Conservation (phyloP, 768 basidiomycete genomes). For the Cystobasidium onofrii region DNA sequence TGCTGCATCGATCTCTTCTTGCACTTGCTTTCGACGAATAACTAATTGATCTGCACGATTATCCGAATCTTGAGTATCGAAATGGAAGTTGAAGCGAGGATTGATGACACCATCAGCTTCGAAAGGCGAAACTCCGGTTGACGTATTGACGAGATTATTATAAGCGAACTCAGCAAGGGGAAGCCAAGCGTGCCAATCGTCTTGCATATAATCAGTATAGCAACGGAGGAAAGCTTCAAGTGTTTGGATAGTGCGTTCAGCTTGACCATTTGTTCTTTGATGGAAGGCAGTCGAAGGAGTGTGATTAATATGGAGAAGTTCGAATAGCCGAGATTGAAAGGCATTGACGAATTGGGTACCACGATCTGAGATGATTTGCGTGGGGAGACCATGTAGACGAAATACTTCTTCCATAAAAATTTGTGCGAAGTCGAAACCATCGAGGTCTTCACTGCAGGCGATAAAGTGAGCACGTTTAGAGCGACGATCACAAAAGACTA, state of each 20-base stretch:
- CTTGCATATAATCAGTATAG: slow-evolving; percentile 45
- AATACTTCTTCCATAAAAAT: slow-evolving; percentile 47
- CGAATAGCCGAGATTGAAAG: slow-evolving; percentile 1
- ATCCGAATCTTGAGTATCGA: background rate
- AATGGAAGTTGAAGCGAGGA: slow-evolving; percentile 42
- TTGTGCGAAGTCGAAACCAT: slow-evolving; percentile 42
- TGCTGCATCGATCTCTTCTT: background rate
- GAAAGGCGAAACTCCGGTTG: slow-evolving; percentile 45
- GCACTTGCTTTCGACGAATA: background rate
- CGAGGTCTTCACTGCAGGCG: slow-evolving; percentile 44
- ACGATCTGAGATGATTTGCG: slow-evolving; percentile 41
- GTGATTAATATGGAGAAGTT: slow-evolving; percentile 39
- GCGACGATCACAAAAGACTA: slow-evolving; percentile 46
- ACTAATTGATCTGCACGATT: background rate
- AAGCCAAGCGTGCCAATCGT: slow-evolving; percentile 47
- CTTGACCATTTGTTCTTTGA: slow-evolving; percentile 50
- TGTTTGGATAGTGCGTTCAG: slow-evolving; percentile 49
- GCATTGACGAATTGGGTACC: slow-evolving; percentile 39
- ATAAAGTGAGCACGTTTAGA: slow-evolving; percentile 51
- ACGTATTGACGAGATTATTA: slow-evolving; percentile 44
- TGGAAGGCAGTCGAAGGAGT: slow-evolving; percentile 50
- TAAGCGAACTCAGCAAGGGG: slow-evolving; percentile 45
- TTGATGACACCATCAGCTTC: slow-evolving; percentile 32
- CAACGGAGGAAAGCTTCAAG: slow-evolving; percentile 48
- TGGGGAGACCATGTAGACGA: slow-evolving; percentile 40